Evolutionary conservation across 2,329 filamentous ascomycete species (phyloP).

Genomic region (Verticillium albo-atrum): DNA sequence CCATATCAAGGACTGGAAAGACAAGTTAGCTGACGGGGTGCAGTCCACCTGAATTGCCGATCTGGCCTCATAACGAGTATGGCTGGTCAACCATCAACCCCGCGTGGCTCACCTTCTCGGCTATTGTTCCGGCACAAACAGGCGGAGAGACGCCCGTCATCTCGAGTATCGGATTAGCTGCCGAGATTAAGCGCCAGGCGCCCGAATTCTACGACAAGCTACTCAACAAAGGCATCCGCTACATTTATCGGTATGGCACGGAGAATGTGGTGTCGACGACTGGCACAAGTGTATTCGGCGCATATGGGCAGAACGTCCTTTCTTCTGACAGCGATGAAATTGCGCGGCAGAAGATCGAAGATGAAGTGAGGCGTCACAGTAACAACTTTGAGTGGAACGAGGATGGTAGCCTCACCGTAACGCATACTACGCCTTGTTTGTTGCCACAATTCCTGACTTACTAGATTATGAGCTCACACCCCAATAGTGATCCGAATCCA

Average conservation of each 20-base stretch:
- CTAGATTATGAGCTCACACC: not conserved
- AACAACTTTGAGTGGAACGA: conserved; percentile 26
- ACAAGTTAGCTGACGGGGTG: not conserved
- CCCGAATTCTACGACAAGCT: conserved; percentile 23
- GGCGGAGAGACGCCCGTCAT: conserved; percentile 29
- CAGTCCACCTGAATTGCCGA: conserved; percentile 28
- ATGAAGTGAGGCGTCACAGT: conserved; percentile 27
- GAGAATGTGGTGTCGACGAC: conserved; percentile 23
- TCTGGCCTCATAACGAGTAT: conserved; percentile 33
- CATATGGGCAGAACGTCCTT: conserved; percentile 23
- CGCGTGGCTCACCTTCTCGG: conserved; percentile 27
- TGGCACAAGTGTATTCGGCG: conserved; percentile 23
- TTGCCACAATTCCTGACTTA: not conserved
- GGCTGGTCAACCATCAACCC: conserved; percentile 32
- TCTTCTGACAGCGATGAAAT: conserved; percentile 17
- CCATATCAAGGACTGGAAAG: too few relatives aligned
- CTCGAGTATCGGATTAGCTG: conserved; percentile 22
- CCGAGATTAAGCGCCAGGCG: conserved; percentile 17
- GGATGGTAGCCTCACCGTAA: conserved; percentile 27
- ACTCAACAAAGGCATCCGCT: conserved; percentile 21
- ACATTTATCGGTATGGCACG: conserved; percentile 22
- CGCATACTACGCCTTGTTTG: conserved; percentile 24
- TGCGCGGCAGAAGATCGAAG: conserved; percentile 20
- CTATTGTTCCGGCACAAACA: conserved; percentile 16
- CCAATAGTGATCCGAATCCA: conserved; percentile 21